Conservation (phyloP, 495 filamentous ascomycete genomes). For the Immersiella caudata region DNA sequence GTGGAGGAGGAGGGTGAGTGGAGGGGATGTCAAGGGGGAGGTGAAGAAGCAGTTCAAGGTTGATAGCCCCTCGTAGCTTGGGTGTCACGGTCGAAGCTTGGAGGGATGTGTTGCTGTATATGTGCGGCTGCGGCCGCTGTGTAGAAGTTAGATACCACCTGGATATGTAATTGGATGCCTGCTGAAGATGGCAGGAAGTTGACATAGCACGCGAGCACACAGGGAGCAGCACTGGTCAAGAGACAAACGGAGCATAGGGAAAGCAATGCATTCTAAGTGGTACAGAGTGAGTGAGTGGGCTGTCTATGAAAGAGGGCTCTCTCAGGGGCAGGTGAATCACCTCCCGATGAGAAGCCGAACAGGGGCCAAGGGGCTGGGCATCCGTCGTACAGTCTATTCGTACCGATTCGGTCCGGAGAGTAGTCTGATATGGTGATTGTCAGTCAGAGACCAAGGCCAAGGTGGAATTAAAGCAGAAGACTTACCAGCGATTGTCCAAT, state of each 20-base stretch:
- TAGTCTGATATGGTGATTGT: background rate
- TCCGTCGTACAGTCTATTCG: background rate
- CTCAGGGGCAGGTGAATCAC: background rate
- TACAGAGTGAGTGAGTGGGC: background rate
- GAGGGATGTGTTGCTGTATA: background rate
- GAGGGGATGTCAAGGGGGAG: background rate
- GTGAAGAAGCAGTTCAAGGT: background rate
- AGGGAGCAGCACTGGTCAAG: background rate
- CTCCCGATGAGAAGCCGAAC: background rate
- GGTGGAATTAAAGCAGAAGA: background rate
- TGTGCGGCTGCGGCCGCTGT: background rate
- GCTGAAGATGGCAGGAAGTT: background rate
- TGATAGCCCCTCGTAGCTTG: background rate
- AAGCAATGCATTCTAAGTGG: background rate
- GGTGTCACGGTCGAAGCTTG: background rate
- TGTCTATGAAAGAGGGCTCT: background rate
- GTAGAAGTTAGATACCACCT: slow-evolving; percentile 3
- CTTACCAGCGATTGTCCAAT: background rate
- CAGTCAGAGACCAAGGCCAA: background rate
- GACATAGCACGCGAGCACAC: background rate
- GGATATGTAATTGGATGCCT: background rate
- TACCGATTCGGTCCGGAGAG: background rate
- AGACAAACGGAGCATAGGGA: background rate
- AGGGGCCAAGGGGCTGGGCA: background rate
- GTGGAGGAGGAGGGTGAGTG: background rate